phyloP scores from a whole-genome alignment of 1,284 basidiomycete genomes.

The Tylopilus sp. region DNA sequence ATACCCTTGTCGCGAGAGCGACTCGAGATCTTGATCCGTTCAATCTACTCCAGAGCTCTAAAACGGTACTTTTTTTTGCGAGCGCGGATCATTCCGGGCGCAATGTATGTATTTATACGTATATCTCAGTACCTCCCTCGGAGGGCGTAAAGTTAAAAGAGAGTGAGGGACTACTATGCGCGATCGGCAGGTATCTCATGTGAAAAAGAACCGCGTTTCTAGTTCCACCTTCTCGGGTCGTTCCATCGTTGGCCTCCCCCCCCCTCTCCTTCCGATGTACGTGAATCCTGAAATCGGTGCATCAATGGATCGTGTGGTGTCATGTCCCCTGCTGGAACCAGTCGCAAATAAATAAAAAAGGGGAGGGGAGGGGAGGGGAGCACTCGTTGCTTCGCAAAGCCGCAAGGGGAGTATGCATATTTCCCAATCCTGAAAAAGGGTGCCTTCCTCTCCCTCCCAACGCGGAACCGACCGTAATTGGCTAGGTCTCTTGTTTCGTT shows the following conservation, averaged over 20 bases:
- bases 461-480: too few species aligned
- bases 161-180: conserved; percentile 2
- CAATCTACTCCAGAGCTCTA: conserved; percentile 22
- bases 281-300: neutral
- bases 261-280: neutral
- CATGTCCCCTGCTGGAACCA: neutral
- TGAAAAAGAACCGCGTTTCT: neutral
- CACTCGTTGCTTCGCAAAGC: neutral
- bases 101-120: too few species aligned
- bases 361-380: neutral
- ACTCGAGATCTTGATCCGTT: conserved; percentile 23
- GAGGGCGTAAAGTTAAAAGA: conserved; percentile 16
- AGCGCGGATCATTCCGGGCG: conserved; percentile 30
- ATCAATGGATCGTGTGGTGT: conserved; percentile 2
- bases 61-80: conserved; percentile 11
- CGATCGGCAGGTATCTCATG: conserved; percentile 14
- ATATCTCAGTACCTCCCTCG: conserved; percentile 5
- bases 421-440: too few species aligned
- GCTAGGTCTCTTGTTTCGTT: too few species aligned
- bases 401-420: too few species aligned
- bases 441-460: too few species aligned
- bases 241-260: conserved; percentile 1
- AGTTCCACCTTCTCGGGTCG: neutral
- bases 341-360: too few species aligned
- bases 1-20: conserved; percentile 19